Base-by-base conservation (phyloP, 495 filamentous ascomycete genomes). In the Penicillium ochrochloron region DNA sequence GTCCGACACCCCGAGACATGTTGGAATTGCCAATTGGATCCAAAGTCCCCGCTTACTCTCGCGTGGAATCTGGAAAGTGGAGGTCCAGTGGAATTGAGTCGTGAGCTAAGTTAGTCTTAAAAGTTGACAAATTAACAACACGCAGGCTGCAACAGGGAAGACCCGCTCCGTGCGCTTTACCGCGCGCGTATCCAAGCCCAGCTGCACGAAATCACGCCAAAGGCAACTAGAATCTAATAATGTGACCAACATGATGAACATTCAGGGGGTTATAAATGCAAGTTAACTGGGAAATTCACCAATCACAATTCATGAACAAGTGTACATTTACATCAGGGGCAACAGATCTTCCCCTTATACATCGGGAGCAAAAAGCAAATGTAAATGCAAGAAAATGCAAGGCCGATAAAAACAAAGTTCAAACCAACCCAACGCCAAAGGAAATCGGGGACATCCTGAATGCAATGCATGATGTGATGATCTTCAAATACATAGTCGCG, bases 141-240 rank as follows among this genome's bases (percentile, higher is more conserved):
- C 11, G 21, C 31, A 27, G 12, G 31, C 17, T 59, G 39, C n/a
- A 33, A 19, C 23, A 17, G 11, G 54, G 37, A 41, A 19, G 25
- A 41, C 23, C 35, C 21, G 48, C 25, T 60, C 53, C 33, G 53
- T 35, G 31, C 33, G 33, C 11, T 56, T 62, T 66, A 63, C 60
- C 65, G 65, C 65, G 65, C 65, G 65, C 60, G 17, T 57, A 56
- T 60, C 51, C 42, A 23, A 23, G 42, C 42, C 48, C 48, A 52
- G n/a, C 25, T 27, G 48, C 48, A 31, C 48, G 48, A 52, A 29
- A 56, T 41, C 48, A 60, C 48, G 27, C 17, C 46, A 55, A 23
- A 17, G 27, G 44, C n/a, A 35, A 35, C n/a, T 56, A 6, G 6
- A 7, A 19, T 58, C 15, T 1, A 5, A 35, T 1, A 5, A 35